Percentiles rank a stretch among this genome's conserved stretches.
Conservation (phyloP, 177 flowering plant species). For the Vitis hybrid region DNA sequence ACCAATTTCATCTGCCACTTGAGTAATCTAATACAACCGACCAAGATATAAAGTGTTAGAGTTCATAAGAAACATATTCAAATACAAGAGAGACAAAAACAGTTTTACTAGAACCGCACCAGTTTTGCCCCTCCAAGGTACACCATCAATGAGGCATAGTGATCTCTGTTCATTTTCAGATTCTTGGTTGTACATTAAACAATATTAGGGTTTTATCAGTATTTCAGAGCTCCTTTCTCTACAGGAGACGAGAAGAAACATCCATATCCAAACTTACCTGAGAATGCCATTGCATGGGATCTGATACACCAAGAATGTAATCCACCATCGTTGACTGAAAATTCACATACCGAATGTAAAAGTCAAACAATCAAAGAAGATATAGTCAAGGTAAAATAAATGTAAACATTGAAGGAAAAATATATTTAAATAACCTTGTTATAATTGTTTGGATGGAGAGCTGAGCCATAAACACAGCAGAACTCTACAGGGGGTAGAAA, state of each 20-base stretch:
- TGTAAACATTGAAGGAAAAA: background rate
- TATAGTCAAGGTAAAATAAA: background rate
- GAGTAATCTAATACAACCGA: conserved; percentile 51
- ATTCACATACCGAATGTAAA: conserved; percentile 3
- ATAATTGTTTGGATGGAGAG: conserved; percentile 71
- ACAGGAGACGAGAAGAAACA: background rate
- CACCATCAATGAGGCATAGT: conserved; percentile 79
- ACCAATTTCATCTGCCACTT: conserved; percentile 74
- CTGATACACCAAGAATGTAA: conserved; percentile 83
- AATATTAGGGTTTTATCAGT: background rate
- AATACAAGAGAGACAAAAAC: conserved; percentile 10
- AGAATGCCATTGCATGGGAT: conserved; percentile 87
- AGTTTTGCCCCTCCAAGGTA: conserved; percentile 70
- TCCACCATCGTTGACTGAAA: conserved; percentile 72
- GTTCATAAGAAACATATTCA: background rate
- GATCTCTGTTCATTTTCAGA: conserved; percentile 64
- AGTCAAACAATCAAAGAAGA: background rate
- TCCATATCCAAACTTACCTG: conserved; percentile 38
- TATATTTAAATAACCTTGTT: conserved; percentile 49
- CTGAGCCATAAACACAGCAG: conserved; percentile 80
- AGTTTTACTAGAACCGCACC: conserved; percentile 30
- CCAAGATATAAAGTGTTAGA: background rate
- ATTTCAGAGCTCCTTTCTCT: background rate
- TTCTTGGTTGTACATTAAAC: conserved; percentile 42
- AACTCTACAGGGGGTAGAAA: conserved; percentile 80